Conservation (phyloP, 164 flowering plant species). For the Aristolochia fimbriata region DNA sequence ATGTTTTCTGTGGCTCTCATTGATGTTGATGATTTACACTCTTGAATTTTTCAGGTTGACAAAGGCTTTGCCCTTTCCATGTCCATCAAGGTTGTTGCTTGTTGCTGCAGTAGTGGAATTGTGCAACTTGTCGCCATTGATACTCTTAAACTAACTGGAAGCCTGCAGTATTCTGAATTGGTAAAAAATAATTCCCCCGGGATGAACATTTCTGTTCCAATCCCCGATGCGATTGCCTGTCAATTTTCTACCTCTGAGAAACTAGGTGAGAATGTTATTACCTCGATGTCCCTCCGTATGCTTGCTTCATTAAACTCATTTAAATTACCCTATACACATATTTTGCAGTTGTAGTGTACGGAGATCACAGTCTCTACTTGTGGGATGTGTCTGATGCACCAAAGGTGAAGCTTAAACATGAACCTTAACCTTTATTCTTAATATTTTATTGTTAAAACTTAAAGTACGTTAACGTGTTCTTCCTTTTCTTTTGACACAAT, state of each 20-base stretch:
- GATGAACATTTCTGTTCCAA: conserved; percentile 12
- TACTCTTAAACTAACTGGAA: conserved; percentile 36
- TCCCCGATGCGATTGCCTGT: conserved; percentile 77
- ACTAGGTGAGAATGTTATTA: conserved; percentile 37
- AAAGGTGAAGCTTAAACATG: conserved; percentile 29
- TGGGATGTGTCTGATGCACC: conserved; percentile 48
- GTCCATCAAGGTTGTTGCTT: conserved; percentile 47
- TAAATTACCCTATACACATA: too few species aligned
- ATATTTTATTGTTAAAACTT: too few species aligned
- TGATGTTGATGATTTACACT: too few species aligned
- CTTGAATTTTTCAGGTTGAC: conserved; percentile 37
- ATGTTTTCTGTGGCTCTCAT: too few species aligned
- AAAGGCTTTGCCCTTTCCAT: conserved; percentile 51
- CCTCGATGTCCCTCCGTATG: too few species aligned
- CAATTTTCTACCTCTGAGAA: conserved; percentile 52
- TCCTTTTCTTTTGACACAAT: not conserved
- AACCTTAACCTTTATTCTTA: too few species aligned
- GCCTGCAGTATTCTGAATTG: conserved; percentile 26
- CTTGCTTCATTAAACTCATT: too few species aligned
- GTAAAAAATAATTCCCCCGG: not conserved
- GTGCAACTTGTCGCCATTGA: conserved; percentile 37
- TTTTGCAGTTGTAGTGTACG: conserved; percentile 65
- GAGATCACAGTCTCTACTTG: conserved; percentile 54
- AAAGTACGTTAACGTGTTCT: too few species aligned
- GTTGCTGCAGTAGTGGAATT: conserved; percentile 66